Percentiles rank a stretch among this genome's conserved stretches.
These are phyloP conservation scores for Didymella lethalis DNA, from an alignment of 2,329 filamentous ascomycete genomes.

Conservation along the genomic window DNA sequence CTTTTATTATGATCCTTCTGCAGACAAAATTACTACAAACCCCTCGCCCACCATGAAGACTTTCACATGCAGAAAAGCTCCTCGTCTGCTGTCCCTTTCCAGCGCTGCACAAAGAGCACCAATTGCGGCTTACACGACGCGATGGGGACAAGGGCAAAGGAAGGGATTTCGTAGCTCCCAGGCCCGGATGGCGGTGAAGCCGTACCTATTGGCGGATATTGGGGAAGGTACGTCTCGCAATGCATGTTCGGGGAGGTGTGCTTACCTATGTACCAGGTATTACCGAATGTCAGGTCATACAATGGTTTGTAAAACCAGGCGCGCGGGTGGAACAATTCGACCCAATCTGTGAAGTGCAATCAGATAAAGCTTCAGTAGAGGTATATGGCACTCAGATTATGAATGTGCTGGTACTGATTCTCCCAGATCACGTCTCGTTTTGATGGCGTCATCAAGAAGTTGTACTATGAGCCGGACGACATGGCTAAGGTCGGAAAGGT, in stretches of 20 bases:
- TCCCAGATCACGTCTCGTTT: conserved; percentile 91
- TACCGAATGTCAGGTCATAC: conserved; percentile 97
- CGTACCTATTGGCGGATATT: conserved; percentile 84
- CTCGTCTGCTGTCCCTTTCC: conserved; percentile 38
- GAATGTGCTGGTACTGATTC: conserved; percentile 16
- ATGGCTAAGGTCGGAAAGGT: conserved; percentile 91
- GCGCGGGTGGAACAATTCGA: conserved; percentile 98
- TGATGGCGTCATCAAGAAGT: conserved; percentile 92
- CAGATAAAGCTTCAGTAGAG: conserved; percentile 84
- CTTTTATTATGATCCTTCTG: conserved; percentile 37
- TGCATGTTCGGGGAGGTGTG: background rate
- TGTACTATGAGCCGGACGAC: conserved; percentile 94
- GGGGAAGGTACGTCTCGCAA: conserved; percentile 70
- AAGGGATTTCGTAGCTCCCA: conserved; percentile 52
- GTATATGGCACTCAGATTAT: conserved; percentile 42
- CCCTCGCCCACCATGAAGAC: conserved; percentile 40
- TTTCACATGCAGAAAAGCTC: conserved; percentile 42
- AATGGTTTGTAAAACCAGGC: conserved; percentile 98
- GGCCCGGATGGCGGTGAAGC: conserved; percentile 67
- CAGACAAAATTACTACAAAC: conserved; percentile 19
- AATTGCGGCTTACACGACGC: conserved; percentile 33
- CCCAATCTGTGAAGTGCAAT: conserved; percentile 96
- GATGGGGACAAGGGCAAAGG: conserved; percentile 35
- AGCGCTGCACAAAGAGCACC: conserved; percentile 30
- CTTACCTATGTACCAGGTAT: conserved; percentile 69